Evolutionary conservation across 805 yeast genomes (phyloP), one percentile per base, ranked within the genome.

Genomic region (Candida silvicultrix): DNA sequence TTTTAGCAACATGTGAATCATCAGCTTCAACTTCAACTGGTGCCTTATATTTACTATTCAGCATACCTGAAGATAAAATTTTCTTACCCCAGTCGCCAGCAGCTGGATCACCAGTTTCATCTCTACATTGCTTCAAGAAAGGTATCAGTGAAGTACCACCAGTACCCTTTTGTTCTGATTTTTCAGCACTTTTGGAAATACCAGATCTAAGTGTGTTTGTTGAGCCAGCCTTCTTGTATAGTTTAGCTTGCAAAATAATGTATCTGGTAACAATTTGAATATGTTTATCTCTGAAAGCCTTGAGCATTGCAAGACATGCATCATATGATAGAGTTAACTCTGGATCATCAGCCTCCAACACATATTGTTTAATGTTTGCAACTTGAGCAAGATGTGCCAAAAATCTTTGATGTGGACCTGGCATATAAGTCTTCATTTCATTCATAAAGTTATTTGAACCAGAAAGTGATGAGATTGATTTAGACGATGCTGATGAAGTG

Each of bases 111-210:
- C 96, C 96, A 2, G 97, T 90, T 63, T 90, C 97, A 67, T 90
- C 97, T 64, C 97, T 78, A 55, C 97, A 92, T 65, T 92, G 97
- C 65, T 89, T 90, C 62, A 90, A 74, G 68, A 90, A 92, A 23
- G 97, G 96, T 48, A 90, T 75, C 57, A 90, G 72, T 1, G 95
- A 82, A 0, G 97, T 90, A 40, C 98, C 97, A 19, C 98, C 98
- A 1, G 98, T 90, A 15, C 98, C 97, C 55, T 80, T 78, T 52
- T 77, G 79, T 47, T 77, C 83, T 38, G 71, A 74, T 48, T 73
- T 72, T 39, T 69, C 71, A 50, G 70, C 74, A 32, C 71, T 62
- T 55, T 75, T 78, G 57, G 59, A 70, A 41, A 76, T 73, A 18
- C 83, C 94, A 2, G 86, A 77, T 56, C 89, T 76, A 46, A 81